Conservation (phyloP, 164 flowering plant species). For the grape (Vitis vinifera) region ASM3070453v1 NC_081814.1:13978501-13979000, state of each 20-base stretch:
- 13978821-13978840: neutral
- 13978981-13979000: neutral
- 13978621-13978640: too few relatives aligned
- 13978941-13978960: slow-evolving; percentile 28
- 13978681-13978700: neutral
- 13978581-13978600: slow-evolving; percentile 5
- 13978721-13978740: slow-evolving; percentile 35
- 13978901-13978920: slow-evolving; percentile 13
- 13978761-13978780: slow-evolving; percentile 37
- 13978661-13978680: neutral
- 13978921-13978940: slow-evolving; percentile 10
- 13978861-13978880: slow-evolving; percentile 36
- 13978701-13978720: slow-evolving; percentile 34
- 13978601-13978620: too few relatives aligned
- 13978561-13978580: slow-evolving; percentile 30
- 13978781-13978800: neutral
- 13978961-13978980: slow-evolving; percentile 17
- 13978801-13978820: too few relatives aligned
- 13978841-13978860: slow-evolving; percentile 35
- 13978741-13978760: slow-evolving; percentile 27
- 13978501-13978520: neutral
- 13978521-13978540: too few relatives aligned
- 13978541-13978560: slow-evolving; percentile 12
- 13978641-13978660: neutral
- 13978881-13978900: slow-evolving; percentile 17